Conservation (phyloP, 306 rosid species). For the Vigna reflexopilosa region DNA sequence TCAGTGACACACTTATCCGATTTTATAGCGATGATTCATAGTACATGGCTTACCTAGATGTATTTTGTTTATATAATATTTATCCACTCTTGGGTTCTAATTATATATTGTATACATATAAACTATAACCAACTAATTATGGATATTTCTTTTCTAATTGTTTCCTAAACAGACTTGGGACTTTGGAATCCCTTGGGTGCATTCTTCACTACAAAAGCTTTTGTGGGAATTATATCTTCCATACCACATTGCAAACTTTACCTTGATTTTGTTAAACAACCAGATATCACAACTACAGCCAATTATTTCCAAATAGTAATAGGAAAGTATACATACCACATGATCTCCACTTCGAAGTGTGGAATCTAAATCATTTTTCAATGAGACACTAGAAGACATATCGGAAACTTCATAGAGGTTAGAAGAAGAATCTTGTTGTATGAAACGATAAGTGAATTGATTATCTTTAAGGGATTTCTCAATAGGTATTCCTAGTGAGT, state of each 20-base stretch:
- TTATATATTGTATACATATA: neutral
- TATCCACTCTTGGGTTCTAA: neutral
- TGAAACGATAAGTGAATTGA: constrained; percentile 72
- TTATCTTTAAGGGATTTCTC: constrained; percentile 57
- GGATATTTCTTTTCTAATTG: neutral
- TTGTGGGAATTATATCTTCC: constrained; percentile 4
- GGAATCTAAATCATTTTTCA: constrained; percentile 58
- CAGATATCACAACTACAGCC: constrained; percentile 28
- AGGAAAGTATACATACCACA: constrained; percentile 68
- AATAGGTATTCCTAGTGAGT: constrained; percentile 58
- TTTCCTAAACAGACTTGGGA: neutral
- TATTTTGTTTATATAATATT: constrained; percentile 11
- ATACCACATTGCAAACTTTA: constrained; percentile 16
- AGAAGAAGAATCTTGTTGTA: constrained; percentile 47
- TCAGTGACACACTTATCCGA: neutral
- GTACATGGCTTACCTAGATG: neutral
- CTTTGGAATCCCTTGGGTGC: neutral
- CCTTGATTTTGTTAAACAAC: constrained; percentile 5
- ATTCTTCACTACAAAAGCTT: constrained; percentile 1
- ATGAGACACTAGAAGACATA: constrained; percentile 47
- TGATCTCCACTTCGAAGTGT: constrained; percentile 75
- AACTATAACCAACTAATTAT: neutral
- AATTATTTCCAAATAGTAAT: constrained; percentile 1
- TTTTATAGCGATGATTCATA: neutral
- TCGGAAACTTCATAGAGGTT: constrained; percentile 49